Percentiles rank a stretch among this genome's conserved stretches.
Conservation (phyloP, 78 protist species). For the Dictyostelium capitatum region DNA sequence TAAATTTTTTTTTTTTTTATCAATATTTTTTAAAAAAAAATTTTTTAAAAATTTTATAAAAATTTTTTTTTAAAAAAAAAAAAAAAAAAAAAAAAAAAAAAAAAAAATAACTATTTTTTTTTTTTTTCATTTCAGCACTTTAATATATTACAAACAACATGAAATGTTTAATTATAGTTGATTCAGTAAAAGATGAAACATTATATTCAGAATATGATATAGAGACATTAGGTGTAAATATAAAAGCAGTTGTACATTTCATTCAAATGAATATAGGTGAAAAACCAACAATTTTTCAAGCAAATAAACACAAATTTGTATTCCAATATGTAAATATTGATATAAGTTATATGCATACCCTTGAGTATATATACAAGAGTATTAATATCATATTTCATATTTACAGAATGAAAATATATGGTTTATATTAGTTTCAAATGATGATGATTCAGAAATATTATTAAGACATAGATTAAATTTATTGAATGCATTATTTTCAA, state of each 20-base stretch:
- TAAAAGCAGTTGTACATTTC: conserved; percentile 34
- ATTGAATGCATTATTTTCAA: conserved; percentile 39
- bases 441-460: conserved; percentile 70
- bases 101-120: background rate
- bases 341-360: background rate
- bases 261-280: conserved; percentile 52
- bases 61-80: no score
- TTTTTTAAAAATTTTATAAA: no score
- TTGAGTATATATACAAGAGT: no score
- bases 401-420: conserved; percentile 54
- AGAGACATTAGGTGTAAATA: conserved; percentile 4
- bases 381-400: background rate
- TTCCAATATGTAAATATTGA: conserved; percentile 57
- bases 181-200: conserved; percentile 30
- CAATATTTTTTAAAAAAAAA: no score
- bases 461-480: conserved; percentile 41
- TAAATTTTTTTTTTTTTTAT: no score
- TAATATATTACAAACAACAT: background rate
- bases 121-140: background rate
- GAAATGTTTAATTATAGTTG: conserved; percentile 32
- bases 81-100: background rate
- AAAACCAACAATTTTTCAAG: conserved; percentile 49
- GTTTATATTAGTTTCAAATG: conserved; percentile 73
- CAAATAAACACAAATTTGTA: conserved; percentile 58
- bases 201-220: conserved; percentile 28